phyloP scores from a whole-genome alignment of 176 grass and related monocot species.

The Bothriochloa decipiens region DNA sequence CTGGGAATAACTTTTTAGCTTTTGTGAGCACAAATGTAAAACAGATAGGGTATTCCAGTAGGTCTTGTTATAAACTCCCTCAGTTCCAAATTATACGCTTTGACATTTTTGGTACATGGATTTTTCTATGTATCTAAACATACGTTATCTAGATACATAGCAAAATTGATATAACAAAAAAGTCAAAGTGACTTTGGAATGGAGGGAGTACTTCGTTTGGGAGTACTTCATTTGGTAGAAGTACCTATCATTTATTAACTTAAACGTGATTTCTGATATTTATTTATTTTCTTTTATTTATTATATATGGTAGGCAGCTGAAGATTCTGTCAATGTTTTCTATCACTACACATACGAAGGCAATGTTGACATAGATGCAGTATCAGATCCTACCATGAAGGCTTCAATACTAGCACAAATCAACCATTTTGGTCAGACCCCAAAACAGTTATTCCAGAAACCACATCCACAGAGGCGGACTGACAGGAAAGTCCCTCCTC shows the following conservation, averaged over 20 bases:
- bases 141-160: too few species aligned
- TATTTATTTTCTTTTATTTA: constrained; percentile 42
- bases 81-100: too few species aligned
- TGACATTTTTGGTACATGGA: not conserved
- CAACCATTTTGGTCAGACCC: constrained; percentile 99
- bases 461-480: constrained; percentile 83
- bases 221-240: too few species aligned
- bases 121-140: too few species aligned
- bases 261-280: constrained; percentile 35
- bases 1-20: not conserved
- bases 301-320: constrained; percentile 72
- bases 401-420: constrained; percentile 99
- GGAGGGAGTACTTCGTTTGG: too few species aligned
- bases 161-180: too few species aligned
- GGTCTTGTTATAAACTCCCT: not conserved
- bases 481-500: constrained; percentile 80
- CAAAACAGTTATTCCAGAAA: constrained; percentile 94
- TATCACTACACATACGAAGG: constrained; percentile 99
- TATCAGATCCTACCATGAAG: constrained; percentile 98
- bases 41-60: constrained; percentile 12
- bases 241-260: constrained; percentile 17
- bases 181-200: too few species aligned
- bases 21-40: constrained; percentile 30
- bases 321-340: constrained; percentile 99
- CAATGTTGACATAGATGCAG: constrained; percentile 96